Evolutionary conservation across 768 basidiomycete genomes (phyloP), one percentile per base, ranked within the genome.

Genomic region (Amanita rimosa): DNA sequence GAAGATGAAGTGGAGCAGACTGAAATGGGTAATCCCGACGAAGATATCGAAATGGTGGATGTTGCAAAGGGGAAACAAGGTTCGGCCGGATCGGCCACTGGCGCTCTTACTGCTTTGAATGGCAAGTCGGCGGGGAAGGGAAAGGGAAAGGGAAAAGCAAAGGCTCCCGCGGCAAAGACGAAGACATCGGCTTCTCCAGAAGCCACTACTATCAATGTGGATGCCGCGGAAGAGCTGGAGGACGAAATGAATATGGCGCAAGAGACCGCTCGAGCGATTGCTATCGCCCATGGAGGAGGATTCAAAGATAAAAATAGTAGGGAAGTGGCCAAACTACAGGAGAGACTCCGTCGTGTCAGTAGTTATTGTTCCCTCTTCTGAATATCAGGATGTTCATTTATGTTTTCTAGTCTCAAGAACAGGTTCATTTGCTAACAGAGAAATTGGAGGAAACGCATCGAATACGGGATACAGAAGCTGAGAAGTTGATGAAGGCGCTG

Each of bases 401-500:
- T n/a, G 6, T 6, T 4, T 34, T 26, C 35, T 54, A 77, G 75
- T 60, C 67, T 11, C 60, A 73, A 48, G 55, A 57, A n/a, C 72
- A 74, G 43, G 69, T 74, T 19, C 65, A 72, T 26, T 60, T 67
- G 21, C 58, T 87, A 1, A 67, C 69, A 31, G 61, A 66, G 14
- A 79, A 83, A 49, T 53, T 88, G 14, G 75, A 86, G 36, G 78
- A 85, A 51, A 59, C 78, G 6, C 70, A 76, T 46, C 67, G 71
- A 29, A 63, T 80, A 35, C 75, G 83, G 39, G 61, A 69, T 35
- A 84, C 85, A 4, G 87, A 88, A 52, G 65, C 83, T 24, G 85
- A 90, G 55, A 64, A 71, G 49, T 58, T 72, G 11, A 58, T 80
- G 43, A 66, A 70, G 49, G 67, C 75, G 11, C 66, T 75, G 46